A percentile compares a stretch with the other conserved stretches of the same genome.
These are phyloP conservation scores for Puccinia horiana DNA, from an alignment of 1,284 basidiomycete genomes.

Conservation along the genomic window DNA sequence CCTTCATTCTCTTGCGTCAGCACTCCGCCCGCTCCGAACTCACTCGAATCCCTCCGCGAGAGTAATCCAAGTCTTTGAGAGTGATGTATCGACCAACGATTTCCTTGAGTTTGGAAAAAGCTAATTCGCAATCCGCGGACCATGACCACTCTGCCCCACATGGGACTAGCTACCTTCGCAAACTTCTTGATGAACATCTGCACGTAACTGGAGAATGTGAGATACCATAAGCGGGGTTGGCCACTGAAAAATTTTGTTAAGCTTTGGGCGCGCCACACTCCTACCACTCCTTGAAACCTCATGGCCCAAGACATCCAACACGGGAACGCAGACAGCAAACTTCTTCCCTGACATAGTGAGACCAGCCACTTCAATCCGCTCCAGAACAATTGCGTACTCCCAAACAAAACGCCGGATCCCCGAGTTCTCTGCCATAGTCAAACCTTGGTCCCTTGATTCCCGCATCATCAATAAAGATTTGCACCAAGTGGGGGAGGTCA, in stretches of 20 bases:
- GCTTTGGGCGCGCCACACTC: not conserved
- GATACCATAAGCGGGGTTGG: not conserved
- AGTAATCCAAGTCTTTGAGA: not conserved
- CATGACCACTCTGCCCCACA: not conserved
- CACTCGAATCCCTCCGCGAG: too few species aligned
- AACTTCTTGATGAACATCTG: conserved; percentile 24
- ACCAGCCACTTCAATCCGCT: too few species aligned
- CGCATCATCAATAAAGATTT: conserved; percentile 10
- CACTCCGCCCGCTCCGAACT: too few species aligned
- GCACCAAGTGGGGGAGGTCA: not conserved
- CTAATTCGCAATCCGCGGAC: not conserved
- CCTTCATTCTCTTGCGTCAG: too few species aligned
- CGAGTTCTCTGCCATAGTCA: not conserved
- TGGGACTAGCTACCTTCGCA: not conserved
- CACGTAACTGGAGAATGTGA: not conserved
- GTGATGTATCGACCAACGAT: not conserved
- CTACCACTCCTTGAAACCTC: not conserved
- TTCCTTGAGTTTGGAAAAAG: not conserved
- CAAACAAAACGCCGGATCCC: not conserved
- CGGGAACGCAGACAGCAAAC: conserved; percentile 12
- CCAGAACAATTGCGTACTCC: conserved; percentile 15
- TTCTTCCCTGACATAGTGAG: conserved; percentile 31
- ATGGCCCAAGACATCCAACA: conserved; percentile 9
- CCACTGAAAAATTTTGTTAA: conserved; percentile 10
- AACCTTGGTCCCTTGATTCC: conserved; percentile 2